A percentile compares a stretch with the other conserved stretches of the same genome.
Conservation (phyloP, 2,329 filamentous ascomycete genomes). For the Fusarium sp. region DNA sequence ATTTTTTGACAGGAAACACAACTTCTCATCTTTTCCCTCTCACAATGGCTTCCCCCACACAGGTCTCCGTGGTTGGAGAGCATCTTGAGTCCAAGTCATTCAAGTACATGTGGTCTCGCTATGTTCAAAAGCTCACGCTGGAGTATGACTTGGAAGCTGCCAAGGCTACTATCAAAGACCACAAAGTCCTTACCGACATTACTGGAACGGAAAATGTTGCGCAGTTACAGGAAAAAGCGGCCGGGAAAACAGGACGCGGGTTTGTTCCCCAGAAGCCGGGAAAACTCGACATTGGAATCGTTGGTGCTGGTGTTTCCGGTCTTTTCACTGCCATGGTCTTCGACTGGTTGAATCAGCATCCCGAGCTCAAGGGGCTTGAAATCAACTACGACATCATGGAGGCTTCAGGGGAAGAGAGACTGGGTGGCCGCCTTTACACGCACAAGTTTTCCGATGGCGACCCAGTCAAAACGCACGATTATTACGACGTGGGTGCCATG, state of each 20-base stretch:
- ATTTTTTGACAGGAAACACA: background rate
- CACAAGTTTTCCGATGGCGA: slow-evolving; percentile 41
- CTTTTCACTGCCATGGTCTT: slow-evolving; percentile 50
- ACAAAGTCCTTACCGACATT: background rate
- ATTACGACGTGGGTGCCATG: slow-evolving; percentile 54
- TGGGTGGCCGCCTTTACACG: slow-evolving; percentile 52
- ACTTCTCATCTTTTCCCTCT: background rate
- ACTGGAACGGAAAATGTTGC: background rate
- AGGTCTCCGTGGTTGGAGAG: background rate
- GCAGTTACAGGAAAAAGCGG: background rate
- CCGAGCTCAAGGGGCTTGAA: slow-evolving; percentile 23
- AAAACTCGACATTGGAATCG: slow-evolving; percentile 46
- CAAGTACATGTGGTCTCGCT: slow-evolving; percentile 26
- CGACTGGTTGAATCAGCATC: slow-evolving; percentile 40
- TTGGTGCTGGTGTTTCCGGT: slow-evolving; percentile 51
- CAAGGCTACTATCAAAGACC: background rate
- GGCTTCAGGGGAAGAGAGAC: slow-evolving; percentile 38
- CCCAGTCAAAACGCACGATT: slow-evolving; percentile 18
- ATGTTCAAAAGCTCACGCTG: slow-evolving; percentile 13
- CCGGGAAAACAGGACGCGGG: background rate
- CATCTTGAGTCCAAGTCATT: slow-evolving; percentile 1
- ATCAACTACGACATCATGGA: slow-evolving; percentile 53
- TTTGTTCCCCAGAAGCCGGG: slow-evolving; percentile 6
- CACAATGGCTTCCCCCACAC: background rate
- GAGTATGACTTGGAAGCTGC: slow-evolving; percentile 14